Conservation (phyloP, 768 basidiomycete species). For the Amanita molliuscula region DNA sequence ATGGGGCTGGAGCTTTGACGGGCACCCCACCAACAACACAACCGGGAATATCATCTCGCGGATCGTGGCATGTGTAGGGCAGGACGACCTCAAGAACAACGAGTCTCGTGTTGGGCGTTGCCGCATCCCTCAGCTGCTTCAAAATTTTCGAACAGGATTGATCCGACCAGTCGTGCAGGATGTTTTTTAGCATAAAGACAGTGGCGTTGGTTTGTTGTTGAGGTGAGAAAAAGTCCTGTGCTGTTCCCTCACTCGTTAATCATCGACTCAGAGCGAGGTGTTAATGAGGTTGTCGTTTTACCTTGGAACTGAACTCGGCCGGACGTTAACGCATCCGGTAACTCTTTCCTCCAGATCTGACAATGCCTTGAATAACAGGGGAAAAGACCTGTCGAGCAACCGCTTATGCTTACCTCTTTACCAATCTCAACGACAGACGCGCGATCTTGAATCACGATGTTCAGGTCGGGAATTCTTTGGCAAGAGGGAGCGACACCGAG, state of each 20-base stretch:
- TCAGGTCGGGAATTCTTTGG: conserved; percentile 12
- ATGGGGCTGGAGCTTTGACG: conserved; percentile 20
- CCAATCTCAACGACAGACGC: conserved; percentile 11
- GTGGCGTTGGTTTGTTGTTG: conserved; percentile 24
- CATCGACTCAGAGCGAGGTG: not conserved
- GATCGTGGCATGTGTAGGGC: conserved; percentile 15
- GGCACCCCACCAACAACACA: conserved; percentile 15
- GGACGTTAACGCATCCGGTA: conserved; percentile 10
- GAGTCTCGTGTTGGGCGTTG: conserved; percentile 18
- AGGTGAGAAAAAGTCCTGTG: conserved; percentile 25
- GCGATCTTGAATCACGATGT: conserved; percentile 17
- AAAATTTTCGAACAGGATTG: conserved; percentile 20
- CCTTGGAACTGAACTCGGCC: conserved; percentile 13
- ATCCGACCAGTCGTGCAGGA: conserved; percentile 32
- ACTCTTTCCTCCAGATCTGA: conserved; percentile 7
- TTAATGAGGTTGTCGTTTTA: not conserved
- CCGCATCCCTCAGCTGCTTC: conserved; percentile 20
- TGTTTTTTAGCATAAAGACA: conserved; percentile 24
- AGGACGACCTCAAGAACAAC: conserved; percentile 27
- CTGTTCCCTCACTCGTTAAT: conserved; percentile 6
- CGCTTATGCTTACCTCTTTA: not conserved
- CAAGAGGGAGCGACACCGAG: conserved; percentile 13
- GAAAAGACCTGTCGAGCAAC: not conserved
- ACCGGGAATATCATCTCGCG: not conserved
- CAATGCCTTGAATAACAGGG: not conserved